Conservation (phyloP, 169 alveolate species). For the Blepharisma undulans region DNA sequence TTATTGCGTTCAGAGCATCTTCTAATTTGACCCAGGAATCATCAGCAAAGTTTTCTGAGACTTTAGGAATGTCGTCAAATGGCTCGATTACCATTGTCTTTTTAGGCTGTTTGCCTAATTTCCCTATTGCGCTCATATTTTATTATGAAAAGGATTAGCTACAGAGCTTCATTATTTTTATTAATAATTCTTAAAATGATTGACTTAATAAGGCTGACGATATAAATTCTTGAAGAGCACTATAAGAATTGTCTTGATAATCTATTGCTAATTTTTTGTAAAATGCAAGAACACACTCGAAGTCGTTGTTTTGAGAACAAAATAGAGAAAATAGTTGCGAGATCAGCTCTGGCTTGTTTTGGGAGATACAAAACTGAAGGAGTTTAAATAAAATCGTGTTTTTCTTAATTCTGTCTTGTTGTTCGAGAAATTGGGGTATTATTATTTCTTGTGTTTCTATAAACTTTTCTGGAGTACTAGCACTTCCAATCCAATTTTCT, state of each 20-base stretch:
- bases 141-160: neutral
- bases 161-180: neutral
- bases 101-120: neutral
- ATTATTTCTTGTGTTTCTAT: neutral
- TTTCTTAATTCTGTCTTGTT: neutral
- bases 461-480: neutral
- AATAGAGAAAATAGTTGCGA: neutral
- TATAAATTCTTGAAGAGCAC: neutral
- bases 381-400: neutral
- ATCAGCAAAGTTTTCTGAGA: constrained; percentile 38
- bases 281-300: neutral
- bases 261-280: neutral
- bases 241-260: neutral
- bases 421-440: neutral
- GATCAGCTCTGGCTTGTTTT: neutral
- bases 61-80: constrained; percentile 34
- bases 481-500: constrained; percentile 28
- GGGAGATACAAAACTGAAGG: neutral
- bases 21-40: constrained; percentile 36
- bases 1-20: constrained; percentile 22
- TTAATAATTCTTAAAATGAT: neutral
- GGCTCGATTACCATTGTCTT: constrained; percentile 42
- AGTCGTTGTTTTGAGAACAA: neutral
- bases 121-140: constrained; percentile 11
- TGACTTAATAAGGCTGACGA: neutral